Evolutionary conservation across 1,284 basidiomycete species (phyloP), one percentile per base, ranked within the genome.

Genomic region (Microbotryum saponariae): DNA sequence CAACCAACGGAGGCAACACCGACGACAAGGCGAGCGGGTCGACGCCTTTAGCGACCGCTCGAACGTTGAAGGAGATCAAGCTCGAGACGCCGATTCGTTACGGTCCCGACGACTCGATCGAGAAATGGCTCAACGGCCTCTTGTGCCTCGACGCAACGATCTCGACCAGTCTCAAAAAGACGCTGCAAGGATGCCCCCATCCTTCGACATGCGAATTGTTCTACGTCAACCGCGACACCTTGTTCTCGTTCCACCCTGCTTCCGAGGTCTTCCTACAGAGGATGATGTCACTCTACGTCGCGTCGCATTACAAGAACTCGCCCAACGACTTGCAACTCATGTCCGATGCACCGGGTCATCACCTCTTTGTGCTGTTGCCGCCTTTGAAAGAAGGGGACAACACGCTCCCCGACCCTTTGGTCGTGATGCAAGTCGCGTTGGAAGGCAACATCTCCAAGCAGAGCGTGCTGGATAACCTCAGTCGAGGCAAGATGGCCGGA

Each of bases 271-370:
- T 99, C 79, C 80, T 99, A 50, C 96, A 98, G 77, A 85, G 93
- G 51, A 92, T 98, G 88, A 97, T 97, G 92, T 88, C 90, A 6
- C 81, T 98, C 2, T 98, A 97, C 76, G 93, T 98, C 57, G 89
- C 94, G 1, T 88, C 86, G 55, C 96, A 99, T 76, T 99, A 99
- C 81, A 99, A 99, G 77, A 99, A 98, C 77, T 90, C 93, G 73
- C 96, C 96, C 23, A 98, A 99, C 75, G 96, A 98, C 74, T 80
- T 99, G 50, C 94, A 98, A 75, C 83, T 99, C 59, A 84, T 98
- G 76, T 91, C 88, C 9, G 96, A 98, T 73, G 96, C 96, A 0
- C 96, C 96, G 0, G 92, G 91, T 0, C 94, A 98, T 73, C 90
- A 94, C 71, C 82, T 98, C 14, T 99, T 97, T 70, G 96, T 99